These are phyloP conservation scores for Pichia sp. DNA, from an alignment of 1,139 yeast genomes.

Conservation along the genomic window DNA sequence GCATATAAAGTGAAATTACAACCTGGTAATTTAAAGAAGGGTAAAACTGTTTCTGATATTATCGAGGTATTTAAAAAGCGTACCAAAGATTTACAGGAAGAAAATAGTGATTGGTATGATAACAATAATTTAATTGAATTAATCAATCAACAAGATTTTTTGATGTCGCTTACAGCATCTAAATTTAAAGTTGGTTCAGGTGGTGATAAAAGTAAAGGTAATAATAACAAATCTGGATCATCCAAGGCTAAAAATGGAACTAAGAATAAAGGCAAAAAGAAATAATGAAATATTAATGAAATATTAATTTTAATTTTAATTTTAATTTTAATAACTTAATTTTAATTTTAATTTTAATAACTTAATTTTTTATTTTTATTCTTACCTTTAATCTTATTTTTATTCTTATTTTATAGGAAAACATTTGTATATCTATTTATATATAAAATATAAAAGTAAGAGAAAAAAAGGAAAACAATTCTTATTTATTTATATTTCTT, in stretches of 20 bases:
- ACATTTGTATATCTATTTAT: background rate
- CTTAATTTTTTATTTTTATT: no score
- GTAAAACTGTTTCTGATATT: slow-evolving; percentile 72
- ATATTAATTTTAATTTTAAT: no score
- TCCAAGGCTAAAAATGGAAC: slow-evolving; percentile 4
- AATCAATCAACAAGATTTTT: slow-evolving; percentile 51
- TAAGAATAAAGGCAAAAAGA: slow-evolving; percentile 11
- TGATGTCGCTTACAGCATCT: slow-evolving; percentile 47
- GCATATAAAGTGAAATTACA: slow-evolving; percentile 81
- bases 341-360: no score
- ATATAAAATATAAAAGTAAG: background rate
- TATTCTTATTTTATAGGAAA: background rate
- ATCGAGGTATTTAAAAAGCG: slow-evolving; percentile 48
- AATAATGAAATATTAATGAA: slow-evolving; percentile 2
- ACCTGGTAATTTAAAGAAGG: slow-evolving; percentile 85
- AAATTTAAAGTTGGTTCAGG: slow-evolving; percentile 40
- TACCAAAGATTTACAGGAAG: slow-evolving; percentile 31
- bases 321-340: no score
- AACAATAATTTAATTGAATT: slow-evolving; percentile 56
- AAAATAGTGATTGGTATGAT: slow-evolving; percentile 60
- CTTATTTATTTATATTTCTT: background rate
- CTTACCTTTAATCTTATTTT: background rate
- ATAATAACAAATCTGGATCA: slow-evolving; percentile 7
- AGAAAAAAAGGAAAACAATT: background rate
- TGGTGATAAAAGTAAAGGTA: slow-evolving; percentile 16